Conservation (phyloP, 768 basidiomycete genomes). For the Kwoniella shandongensis region DNA sequence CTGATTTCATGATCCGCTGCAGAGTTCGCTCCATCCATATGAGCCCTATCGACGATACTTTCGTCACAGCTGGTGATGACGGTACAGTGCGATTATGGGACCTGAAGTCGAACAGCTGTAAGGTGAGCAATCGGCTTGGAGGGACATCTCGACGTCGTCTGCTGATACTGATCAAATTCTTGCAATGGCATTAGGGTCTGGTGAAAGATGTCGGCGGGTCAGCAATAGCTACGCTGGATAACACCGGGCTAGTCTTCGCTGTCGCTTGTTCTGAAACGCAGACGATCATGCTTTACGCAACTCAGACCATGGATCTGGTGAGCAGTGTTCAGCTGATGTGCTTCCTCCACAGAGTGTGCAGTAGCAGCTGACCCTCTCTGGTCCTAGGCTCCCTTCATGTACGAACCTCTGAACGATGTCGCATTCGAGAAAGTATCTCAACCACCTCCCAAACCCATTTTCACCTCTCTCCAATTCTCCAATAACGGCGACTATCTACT, state of each 20-base stretch:
- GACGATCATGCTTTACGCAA: constrained; percentile 43
- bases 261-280: constrained; percentile 43
- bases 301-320: constrained; percentile 38
- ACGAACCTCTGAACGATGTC: constrained; percentile 78
- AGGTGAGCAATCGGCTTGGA: constrained; percentile 51
- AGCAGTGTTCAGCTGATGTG: constrained; percentile 24
- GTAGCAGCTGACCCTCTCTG: neutral
- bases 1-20: neutral
- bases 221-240: constrained; percentile 45
- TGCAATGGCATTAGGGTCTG: no score
- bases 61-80: constrained; percentile 92
- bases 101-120: constrained; percentile 72
- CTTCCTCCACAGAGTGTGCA: neutral
- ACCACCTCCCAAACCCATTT: constrained; percentile 82
- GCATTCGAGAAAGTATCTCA: constrained; percentile 71
- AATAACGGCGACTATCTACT: constrained; percentile 85
- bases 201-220: constrained; percentile 49
- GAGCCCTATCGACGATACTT: constrained; percentile 88
- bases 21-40: constrained; percentile 86
- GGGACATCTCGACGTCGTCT: no score
- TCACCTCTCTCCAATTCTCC: constrained; percentile 89
- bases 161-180: no score
- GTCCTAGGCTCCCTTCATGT: constrained; percentile 71
- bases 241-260: constrained; percentile 42
- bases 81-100: constrained; percentile 97